Base-by-base conservation (phyloP, 768 basidiomycete genomes). In the Thelephora ganbajun region DNA sequence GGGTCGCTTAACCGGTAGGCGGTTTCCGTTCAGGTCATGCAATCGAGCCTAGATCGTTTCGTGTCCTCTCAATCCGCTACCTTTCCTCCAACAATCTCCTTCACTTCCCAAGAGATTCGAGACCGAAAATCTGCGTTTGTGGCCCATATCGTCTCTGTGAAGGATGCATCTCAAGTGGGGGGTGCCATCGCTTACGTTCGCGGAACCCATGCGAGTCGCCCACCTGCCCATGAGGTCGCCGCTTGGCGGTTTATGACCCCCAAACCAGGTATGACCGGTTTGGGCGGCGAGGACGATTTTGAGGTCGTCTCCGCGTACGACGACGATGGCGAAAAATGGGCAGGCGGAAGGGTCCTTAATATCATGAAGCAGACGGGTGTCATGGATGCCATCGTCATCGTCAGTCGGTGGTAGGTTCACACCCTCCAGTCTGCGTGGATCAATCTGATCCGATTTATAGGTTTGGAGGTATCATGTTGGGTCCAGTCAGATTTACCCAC, bases 381-480 rank as follows among this genome's bases (percentile, higher is more conserved):
- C 14, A 70, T 89, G 22, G 88, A 91, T 59, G 84, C 80, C 7
- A 82, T 83, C 3, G 80, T 90, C 11, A 70, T 89, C 51, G 82
- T 89, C 35, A 80, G 76, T 61, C 75, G 88, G 49, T 85, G 87
- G 84, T 87, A 59, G 53, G 67, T 57, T 62, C 49, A 18, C 49
- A 18, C 44, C 26, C 18, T 35, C 42, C 23, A 4, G 5, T 33
- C 26, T 48, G 11, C 18, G 14, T 11, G 52, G 23, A 26, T 41
- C 33, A 9, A 16, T 30, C 48, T 43, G 19, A 23, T n/a, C 36
- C 33, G 43, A 20, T 26, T 19, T 36, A 5, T 53, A 87, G 85
- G 83, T 88, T 78, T 54, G 87, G 86, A 0, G 87, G 88, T n/a
- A 77, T 72, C 6, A 65, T 88, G 66, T 68, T 91, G 3, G 88